Conservation (phyloP, 306 rosid genomes). For the Cucumis hystrix region DNA sequence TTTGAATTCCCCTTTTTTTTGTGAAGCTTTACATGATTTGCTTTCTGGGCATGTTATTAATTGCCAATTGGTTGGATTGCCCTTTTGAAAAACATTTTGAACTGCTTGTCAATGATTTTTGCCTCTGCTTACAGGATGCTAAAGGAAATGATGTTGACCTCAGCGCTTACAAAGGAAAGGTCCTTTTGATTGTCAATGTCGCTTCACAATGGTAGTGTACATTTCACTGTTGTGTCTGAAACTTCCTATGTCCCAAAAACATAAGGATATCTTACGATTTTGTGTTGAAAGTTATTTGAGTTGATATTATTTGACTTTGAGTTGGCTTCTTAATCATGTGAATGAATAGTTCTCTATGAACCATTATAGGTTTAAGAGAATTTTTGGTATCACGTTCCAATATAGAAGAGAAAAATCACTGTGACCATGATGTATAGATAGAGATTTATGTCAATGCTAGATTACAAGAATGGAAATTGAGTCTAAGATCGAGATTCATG, state of each 20-base stretch:
- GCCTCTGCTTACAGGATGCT: conserved; percentile 57
- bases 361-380: background rate
- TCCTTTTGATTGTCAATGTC: conserved; percentile 78
- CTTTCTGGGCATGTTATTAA: background rate
- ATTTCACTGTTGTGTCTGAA: background rate
- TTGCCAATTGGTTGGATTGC: background rate
- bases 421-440: background rate
- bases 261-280: background rate
- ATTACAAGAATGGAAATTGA: background rate
- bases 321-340: background rate
- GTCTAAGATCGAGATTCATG: background rate
- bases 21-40: background rate
- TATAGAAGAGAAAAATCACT: background rate
- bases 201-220: conserved; percentile 80
- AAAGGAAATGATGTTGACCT: conserved; percentile 79
- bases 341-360: background rate
- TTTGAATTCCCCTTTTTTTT: background rate
- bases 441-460: background rate
- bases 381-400: background rate
- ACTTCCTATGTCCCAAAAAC: background rate
- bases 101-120: background rate
- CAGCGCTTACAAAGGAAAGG: conserved; percentile 76
- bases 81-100: background rate
- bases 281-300: background rate
- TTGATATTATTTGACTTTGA: background rate